Evolutionary conservation across 129 eudicot genomes (phyloP).

Genomic region (Oenanthe sinensis): DNA sequence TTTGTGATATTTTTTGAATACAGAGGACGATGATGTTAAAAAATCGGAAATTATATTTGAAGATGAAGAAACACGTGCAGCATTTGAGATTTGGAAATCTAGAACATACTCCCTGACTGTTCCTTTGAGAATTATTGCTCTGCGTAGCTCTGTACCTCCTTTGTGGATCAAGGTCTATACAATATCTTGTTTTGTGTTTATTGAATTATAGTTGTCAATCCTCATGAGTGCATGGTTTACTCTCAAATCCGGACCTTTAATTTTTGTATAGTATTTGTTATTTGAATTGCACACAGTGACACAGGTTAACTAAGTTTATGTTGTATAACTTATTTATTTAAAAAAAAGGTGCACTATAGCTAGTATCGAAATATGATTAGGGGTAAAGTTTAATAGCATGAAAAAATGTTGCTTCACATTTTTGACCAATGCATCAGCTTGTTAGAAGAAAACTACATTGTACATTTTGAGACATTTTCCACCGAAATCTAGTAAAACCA

Average conservation of each 20-base stretch:
- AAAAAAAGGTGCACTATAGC: neutral
- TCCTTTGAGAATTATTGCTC: slow-evolving; percentile 70
- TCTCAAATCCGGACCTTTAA: neutral
- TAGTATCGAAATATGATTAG: neutral
- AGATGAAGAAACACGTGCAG: slow-evolving; percentile 52
- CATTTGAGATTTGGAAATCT: slow-evolving; percentile 74
- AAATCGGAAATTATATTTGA: slow-evolving; percentile 22
- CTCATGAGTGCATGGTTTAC: neutral
- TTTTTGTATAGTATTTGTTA: neutral
- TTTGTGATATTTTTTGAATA: neutral
- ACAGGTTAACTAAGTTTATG: neutral
- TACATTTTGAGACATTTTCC: neutral
- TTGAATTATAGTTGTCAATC: neutral
- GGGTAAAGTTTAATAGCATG: neutral
- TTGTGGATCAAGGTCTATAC: slow-evolving; percentile 72
- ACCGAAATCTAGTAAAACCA: neutral
- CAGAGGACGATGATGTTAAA: slow-evolving; percentile 25
- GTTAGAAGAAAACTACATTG: neutral
- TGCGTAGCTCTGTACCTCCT: slow-evolving; percentile 78
- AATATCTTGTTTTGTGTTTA: slow-evolving; percentile 1
- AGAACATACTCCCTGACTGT: slow-evolving; percentile 82
- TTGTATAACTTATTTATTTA: neutral
- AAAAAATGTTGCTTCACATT: neutral
- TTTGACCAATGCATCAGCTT: neutral
- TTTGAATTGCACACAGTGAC: neutral